phyloP scores from a whole-genome alignment of 345 rosid genomes.

The Arabidopsis arenosa region DNA sequence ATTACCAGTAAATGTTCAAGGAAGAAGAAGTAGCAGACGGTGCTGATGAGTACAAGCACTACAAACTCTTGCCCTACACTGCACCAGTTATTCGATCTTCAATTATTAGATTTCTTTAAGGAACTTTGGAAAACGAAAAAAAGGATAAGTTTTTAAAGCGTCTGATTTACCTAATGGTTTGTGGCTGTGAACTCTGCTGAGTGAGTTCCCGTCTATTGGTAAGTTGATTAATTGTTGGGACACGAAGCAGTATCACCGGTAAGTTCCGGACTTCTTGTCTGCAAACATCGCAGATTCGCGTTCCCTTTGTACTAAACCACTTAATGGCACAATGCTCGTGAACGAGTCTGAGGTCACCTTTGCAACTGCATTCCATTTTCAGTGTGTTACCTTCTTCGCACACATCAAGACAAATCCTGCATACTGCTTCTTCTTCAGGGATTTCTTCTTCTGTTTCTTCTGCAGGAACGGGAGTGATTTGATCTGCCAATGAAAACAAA shows the following conservation, averaged over 20 bases:
- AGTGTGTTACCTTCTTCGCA: slow-evolving; percentile 89
- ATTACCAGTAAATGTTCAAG: slow-evolving; percentile 89
- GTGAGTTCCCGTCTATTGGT: slow-evolving; percentile 54
- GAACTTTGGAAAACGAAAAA: neutral
- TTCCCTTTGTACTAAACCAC: slow-evolving; percentile 90
- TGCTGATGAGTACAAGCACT: slow-evolving; percentile 88
- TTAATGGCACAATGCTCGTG: slow-evolving; percentile 88
- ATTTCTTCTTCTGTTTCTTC: slow-evolving; percentile 86
- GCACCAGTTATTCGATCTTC: slow-evolving; percentile 41
- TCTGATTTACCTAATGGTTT: slow-evolving; percentile 59
- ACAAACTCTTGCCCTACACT: slow-evolving; percentile 96
- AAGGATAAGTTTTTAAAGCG: neutral
- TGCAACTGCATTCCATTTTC: slow-evolving; percentile 98
- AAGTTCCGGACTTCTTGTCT: slow-evolving; percentile 83
- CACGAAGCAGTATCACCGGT: slow-evolving; percentile 84
- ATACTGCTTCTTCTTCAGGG: slow-evolving; percentile 95
- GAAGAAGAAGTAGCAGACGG: slow-evolving; percentile 95
- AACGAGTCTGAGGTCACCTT: slow-evolving; percentile 85
- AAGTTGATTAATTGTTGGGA: slow-evolving; percentile 55
- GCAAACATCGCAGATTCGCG: slow-evolving; percentile 88
- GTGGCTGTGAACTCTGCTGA: slow-evolving; percentile 55
- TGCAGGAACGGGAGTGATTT: slow-evolving; percentile 56
- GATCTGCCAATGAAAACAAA: slow-evolving; percentile 55
- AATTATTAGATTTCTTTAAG: slow-evolving; percentile 7
- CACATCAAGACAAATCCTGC: slow-evolving; percentile 86